Base-by-base conservation (phyloP, 306 rosid species). In the Cucumis hystrix region DNA sequence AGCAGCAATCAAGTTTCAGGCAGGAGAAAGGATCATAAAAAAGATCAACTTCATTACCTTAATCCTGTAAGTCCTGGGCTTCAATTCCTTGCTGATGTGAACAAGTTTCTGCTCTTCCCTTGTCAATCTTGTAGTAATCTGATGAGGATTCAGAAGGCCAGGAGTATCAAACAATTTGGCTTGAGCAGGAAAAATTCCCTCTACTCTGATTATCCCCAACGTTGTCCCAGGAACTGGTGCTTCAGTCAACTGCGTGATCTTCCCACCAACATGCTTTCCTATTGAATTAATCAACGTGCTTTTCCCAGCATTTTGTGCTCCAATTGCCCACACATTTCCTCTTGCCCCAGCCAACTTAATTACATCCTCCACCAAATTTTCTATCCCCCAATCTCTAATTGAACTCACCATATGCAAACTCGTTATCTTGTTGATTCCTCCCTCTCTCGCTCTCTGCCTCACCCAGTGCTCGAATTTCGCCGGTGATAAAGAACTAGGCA, bases 171-270 rank as follows among this genome's bases (percentile, higher is more conserved):
- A 95, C 85, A 95, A 56, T 79, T 90, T 95, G 12, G 95, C 91
- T 79, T 92, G 89, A 59, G 90, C 86, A 1, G 96, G 87, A 80
- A 95, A 88, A 71, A 92, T 88, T 61, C 98, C 98, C 74, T 89
- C 98, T 80, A 92, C 97, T 82, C 98, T 90, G 51, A 95, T 85
- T 82, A 95, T 92, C 80, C 98, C 98, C 79, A 95, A 74, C 0
- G 98, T 95, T 17, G 98, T 95, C 37, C 97, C 98, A 9, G 96
- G 96, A 40, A 95, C 97, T 6, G 98, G 93, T 77, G 97, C 98
- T 82, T 90, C 96, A 0, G 98, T 95, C 86, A 95, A 80, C 74
- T 92, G 96, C 9, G 87, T 69, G 76, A 90, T 74, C 84, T 90
- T 91, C 67, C 91, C 90, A 72, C 88, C 93, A 39, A 82, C 85